Percentiles rank a stretch among this genome's conserved stretches.
These are phyloP conservation scores for Diplodia mutila DNA, from an alignment of 2,329 filamentous ascomycete species.

Conservation along the genomic window DNA sequence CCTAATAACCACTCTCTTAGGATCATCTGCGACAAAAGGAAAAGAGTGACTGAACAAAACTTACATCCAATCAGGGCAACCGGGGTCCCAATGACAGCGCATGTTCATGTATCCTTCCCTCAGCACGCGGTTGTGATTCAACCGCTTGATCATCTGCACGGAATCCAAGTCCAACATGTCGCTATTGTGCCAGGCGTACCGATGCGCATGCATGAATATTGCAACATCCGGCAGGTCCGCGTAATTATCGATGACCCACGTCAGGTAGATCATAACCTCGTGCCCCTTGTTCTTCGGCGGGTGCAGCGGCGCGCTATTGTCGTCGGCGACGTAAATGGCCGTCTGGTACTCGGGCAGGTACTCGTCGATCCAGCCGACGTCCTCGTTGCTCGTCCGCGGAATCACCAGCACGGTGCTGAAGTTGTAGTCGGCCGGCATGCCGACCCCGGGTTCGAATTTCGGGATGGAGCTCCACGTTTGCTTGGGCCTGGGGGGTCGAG, in stretches of 20 bases:
- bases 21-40: not conserved
- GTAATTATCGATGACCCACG: conserved; percentile 66
- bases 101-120: conserved; percentile 60
- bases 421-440: conserved; percentile 49
- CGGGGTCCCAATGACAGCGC: conserved; percentile 58
- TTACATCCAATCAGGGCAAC: conserved; percentile 58
- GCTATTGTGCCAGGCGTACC: conserved; percentile 63
- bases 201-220: conserved; percentile 66
- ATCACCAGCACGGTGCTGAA: conserved; percentile 62
- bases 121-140: conserved; percentile 52
- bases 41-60: not conserved
- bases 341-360: conserved; percentile 54
- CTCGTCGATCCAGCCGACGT: conserved; percentile 58
- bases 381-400: conserved; percentile 56
- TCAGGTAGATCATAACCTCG: conserved; percentile 66
- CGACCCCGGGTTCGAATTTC: conserved; percentile 38
- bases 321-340: conserved; percentile 58
- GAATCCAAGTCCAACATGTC: conserved; percentile 51
- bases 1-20: not conserved
- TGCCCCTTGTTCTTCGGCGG: conserved; percentile 63
- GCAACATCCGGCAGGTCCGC: conserved; percentile 61
- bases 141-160: conserved; percentile 49
- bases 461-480: conserved; percentile 43
- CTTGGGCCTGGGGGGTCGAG: not conserved
- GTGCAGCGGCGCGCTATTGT: conserved; percentile 51